A percentile compares a stretch with the other conserved stretches of the same genome.
These are phyloP conservation scores for rapeseed (Brassica napus) DNA, from an alignment of 345 rosid species.

Conservation along the genomic window Da-Ae NC_063451.1:36982501-36983000, in stretches of 20 bases:
- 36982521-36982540: not conserved
- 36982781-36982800: no score
- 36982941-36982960: no score
- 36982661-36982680: not conserved
- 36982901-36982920: no score
- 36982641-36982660: not conserved
- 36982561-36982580: not conserved
- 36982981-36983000: no score
- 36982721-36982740: not conserved
- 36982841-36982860: no score
- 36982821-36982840: no score
- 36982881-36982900: no score
- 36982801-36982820: no score
- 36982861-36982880: no score
- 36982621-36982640: not conserved
- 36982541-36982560: not conserved
- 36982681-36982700: not conserved
- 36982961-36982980: no score
- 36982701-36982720: not conserved
- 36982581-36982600: not conserved
- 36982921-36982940: no score
- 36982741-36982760: not conserved
- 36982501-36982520: not conserved
- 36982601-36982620: not conserved
- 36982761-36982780: not conserved